Conservation (phyloP, 2,329 filamentous ascomycete species). For the Celoporthe dispersa region DNA sequence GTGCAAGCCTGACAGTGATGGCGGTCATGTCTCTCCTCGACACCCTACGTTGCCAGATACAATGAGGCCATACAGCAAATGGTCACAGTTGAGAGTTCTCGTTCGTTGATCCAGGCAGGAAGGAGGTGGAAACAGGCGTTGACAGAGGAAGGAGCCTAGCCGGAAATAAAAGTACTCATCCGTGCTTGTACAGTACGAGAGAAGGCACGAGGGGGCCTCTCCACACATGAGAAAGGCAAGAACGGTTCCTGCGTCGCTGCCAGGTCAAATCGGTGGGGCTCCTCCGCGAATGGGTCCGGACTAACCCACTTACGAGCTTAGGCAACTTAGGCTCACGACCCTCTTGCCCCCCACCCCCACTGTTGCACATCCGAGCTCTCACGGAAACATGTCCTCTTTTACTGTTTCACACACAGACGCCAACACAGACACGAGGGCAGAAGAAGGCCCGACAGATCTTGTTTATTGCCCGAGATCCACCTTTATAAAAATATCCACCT, state of each 20-base stretch:
- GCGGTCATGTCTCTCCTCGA: too few species aligned
- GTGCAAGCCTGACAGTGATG: too few species aligned
- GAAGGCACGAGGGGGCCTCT: not conserved
- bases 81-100: too few species aligned
- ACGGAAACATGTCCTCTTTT: not conserved
- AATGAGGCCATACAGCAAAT: too few species aligned
- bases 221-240: not conserved
- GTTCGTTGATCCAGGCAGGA: too few species aligned
- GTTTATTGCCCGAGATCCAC: constrained; percentile 1
- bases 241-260: not conserved
- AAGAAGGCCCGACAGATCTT: not conserved
- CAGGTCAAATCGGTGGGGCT: not conserved
- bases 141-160: not conserved
- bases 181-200: too few species aligned
- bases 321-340: not conserved
- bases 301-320: not conserved
- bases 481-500: not conserved
- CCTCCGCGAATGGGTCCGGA: not conserved
- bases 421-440: not conserved
- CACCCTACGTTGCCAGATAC: too few species aligned
- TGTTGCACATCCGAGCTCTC: not conserved
- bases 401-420: not conserved
- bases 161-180: not conserved
- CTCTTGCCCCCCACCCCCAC: not conserved
- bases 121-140: not conserved